These are phyloP conservation scores for Fragilariopsis cylindrus DNA, from an alignment of 108 stramenopile species.

Conservation along the genomic window DNA sequence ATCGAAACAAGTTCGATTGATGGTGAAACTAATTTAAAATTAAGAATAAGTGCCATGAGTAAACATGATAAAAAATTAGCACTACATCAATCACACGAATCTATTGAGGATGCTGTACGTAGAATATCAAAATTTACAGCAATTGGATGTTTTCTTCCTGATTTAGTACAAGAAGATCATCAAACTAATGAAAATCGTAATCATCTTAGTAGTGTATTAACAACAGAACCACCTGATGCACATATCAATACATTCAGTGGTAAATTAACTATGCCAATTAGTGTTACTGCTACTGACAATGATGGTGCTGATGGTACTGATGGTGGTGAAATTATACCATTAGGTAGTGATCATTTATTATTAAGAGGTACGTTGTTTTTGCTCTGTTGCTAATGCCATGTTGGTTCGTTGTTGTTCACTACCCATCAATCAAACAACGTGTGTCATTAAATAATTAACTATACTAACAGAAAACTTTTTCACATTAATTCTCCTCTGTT, in stretches of 20 bases:
- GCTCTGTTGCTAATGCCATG: too few species aligned
- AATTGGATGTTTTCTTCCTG: neutral
- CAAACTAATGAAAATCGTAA: neutral
- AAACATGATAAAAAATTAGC: neutral
- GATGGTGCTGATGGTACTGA: neutral
- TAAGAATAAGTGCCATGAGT: conserved; percentile 33
- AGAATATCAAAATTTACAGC: conserved; percentile 3
- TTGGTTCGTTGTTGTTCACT: too few species aligned
- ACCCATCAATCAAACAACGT: too few species aligned
- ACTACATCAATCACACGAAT: neutral
- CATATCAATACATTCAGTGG: conserved; percentile 91
- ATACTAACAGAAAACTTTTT: too few species aligned
- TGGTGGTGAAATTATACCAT: conserved; percentile 30
- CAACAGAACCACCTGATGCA: conserved; percentile 87
- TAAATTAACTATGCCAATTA: conserved; percentile 62
- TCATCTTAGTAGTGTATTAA: conserved; percentile 57
- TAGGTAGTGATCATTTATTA: conserved; percentile 86
- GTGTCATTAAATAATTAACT: too few species aligned
- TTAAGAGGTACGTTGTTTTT: conserved; percentile 24
- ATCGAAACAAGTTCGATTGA: conserved; percentile 97
- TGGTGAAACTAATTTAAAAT: conserved; percentile 97
- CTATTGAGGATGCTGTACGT: neutral
- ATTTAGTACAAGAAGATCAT: neutral
- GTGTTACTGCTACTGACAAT: neutral
- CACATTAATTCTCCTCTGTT: too few species aligned